Base-by-base conservation (phyloP, 768 basidiomycete genomes). In the Dictyophora rubrovolvata region DNA sequence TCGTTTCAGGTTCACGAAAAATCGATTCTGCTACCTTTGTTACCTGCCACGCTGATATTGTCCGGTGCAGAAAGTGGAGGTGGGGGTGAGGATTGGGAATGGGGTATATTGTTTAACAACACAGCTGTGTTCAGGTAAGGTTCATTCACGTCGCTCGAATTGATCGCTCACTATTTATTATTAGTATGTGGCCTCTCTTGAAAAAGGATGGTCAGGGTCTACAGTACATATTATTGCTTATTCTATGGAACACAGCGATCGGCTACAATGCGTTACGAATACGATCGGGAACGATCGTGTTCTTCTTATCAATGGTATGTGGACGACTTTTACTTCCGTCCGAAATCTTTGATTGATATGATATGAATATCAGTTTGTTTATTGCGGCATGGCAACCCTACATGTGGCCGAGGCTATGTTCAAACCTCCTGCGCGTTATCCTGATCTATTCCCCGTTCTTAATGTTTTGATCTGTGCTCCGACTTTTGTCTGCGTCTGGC, bases 1-100 rank as follows among this genome's bases (percentile, higher is more conserved):
- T 93, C 93, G 6, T 95, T 95, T 71, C 93, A 96, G 66, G 93
- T 94, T 42, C 94, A 96, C 70, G 94, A 97, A 70, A 97, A 96
- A 75, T 86, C 87, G 2, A 89, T 97, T 46, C 68, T 96, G 17
- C 67, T 97, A 1, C 92, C 93, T 2, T 75, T 98, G 20, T 70
- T 97, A 63, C 94, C 94, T 0, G 74, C 93, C 28, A 89, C 86
- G 0, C 75, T 97, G 17, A 75, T 94, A 16, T 75, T 94, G 55
- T 85, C 78, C 5, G 75, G 75, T 2, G 69, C 75, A 3, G 62
- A 36, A 63, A 65, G 20, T 69, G 68, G 55, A 49, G 65, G 12
- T 73, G 72, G 72, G 62, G 67, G 57, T 14, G 57, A 59, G 57
- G 68, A 46, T 62, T 90, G 84, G 73, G 80, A 82, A 57, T 83